Evolutionary conservation across 108 stramenopile species (phyloP), one percentile per base, ranked within the genome.

Genomic region (Fistulifera pelliculosa): DNA sequence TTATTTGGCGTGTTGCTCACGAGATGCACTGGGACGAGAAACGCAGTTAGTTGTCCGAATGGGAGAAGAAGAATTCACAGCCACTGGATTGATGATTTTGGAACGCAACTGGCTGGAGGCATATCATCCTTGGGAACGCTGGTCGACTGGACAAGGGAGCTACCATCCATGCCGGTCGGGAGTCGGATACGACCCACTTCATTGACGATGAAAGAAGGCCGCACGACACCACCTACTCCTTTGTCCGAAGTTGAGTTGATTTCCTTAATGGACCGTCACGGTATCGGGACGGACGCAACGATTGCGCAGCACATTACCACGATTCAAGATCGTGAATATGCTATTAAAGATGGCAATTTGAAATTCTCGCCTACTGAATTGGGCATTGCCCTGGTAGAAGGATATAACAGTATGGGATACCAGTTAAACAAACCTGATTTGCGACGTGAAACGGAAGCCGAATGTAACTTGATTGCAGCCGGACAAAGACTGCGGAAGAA

Each of bases 1-100:
- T 55, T 99, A 98, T 56, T 70, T 99, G n/a, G 98, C 98, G 10
- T 96, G 94, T 56, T 99, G 98, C 65, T 87, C 94, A 22, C 61
- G 84, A 53, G 98, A 99, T 66, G 97, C 95, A 16, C 47, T 81
- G 7, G 97, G 97, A 14, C 65, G 80, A 43, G 88, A 92, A 65
- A 97, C 94, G 15, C 68, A 66, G 11, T 66, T 95, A 1, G 81
- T 72, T 0, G 86, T 92, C 15, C 69, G 74, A 60, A 85, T 95
- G 49, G 54, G 47, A 13, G 19, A 35, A 38, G 97, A 99, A 58
- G 83, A 89, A 47, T 93, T 93, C 56, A 74, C 77, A 13, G 92
- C 92, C 16, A 87, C 75, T 42, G 92, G 92, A 7, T 68, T 93
- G 17, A 93, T 93, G 87, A 73, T 93, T 43, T 47, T 85, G 18